A percentile compares a stretch with the other conserved stretches of the same genome.
These are phyloP conservation scores for Lignosus rhinocerotis DNA, from an alignment of 1,284 basidiomycete genomes.

Conservation along the genomic window DNA sequence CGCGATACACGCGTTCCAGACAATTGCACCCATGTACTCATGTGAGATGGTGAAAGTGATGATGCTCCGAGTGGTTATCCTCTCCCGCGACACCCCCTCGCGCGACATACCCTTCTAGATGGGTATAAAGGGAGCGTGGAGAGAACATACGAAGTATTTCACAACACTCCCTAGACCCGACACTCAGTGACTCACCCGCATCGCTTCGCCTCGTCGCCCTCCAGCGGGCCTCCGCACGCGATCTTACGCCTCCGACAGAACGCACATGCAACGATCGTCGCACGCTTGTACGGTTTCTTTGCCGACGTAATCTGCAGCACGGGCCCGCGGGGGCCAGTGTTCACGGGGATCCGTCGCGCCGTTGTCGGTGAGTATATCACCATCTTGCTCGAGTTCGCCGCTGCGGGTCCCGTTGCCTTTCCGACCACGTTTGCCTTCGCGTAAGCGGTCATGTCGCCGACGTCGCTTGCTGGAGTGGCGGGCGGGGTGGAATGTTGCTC, in stretches of 20 bases:
- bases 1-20: not conserved
- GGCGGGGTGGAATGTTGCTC: not conserved
- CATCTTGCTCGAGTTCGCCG: not conserved
- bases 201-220: slow-evolving; percentile 28
- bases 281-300: slow-evolving; percentile 9
- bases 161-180: not conserved
- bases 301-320: not conserved
- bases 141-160: not conserved
- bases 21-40: not conserved
- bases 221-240: slow-evolving; percentile 39
- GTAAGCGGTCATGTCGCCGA: not conserved
- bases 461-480: not conserved
- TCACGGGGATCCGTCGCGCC: slow-evolving; percentile 14
- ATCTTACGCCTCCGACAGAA: slow-evolving; percentile 46
- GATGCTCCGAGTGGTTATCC: not conserved
- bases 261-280: slow-evolving; percentile 34
- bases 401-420: not conserved
- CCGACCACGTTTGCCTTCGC: too few relatives aligned
- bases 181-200: slow-evolving; percentile 35
- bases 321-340: slow-evolving; percentile 3
- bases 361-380: slow-evolving; percentile 24
- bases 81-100: not conserved
- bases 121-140: not conserved
- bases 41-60: not conserved
- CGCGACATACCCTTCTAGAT: not conserved